phyloP scores from a whole-genome alignment of 192 early-diverging fungal genomes.

The Borealophlyctis nickersoniae region DNA sequence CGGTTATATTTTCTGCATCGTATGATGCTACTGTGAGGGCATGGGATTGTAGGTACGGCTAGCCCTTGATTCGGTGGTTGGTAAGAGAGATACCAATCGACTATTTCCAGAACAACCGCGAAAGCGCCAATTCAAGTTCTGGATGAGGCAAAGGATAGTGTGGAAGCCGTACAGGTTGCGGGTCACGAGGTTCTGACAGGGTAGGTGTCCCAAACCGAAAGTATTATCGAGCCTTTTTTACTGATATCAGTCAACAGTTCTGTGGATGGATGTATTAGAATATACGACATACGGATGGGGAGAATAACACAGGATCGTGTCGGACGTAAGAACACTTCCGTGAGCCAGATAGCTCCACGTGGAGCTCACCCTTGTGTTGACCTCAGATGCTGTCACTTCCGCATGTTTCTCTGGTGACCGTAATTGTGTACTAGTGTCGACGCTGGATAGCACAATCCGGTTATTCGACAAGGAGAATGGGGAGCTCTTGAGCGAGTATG shows the following conservation, averaged over 20 bases:
- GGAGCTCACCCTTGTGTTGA: too few species aligned
- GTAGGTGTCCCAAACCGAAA: constrained; percentile 28
- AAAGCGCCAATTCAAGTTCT: constrained; percentile 75
- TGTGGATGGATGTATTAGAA: constrained; percentile 79
- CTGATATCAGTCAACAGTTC: constrained; percentile 36
- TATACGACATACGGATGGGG: constrained; percentile 84
- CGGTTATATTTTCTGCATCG: constrained; percentile 77
- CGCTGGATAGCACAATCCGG: constrained; percentile 75
- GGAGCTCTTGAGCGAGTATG: constrained; percentile 66
- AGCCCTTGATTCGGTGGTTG: too few species aligned
- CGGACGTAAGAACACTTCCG: constrained; percentile 49
- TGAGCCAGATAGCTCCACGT: too few species aligned
- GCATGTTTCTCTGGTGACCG: constrained; percentile 62
- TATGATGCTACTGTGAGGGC: constrained; percentile 73
- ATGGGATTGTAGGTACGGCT: constrained; percentile 75
- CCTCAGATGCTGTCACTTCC: constrained; percentile 72
- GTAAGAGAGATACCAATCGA: too few species aligned
- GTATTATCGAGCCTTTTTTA: neutral
- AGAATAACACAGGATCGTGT: constrained; percentile 65
- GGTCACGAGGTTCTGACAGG: constrained; percentile 73
- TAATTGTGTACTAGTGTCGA: constrained; percentile 71
- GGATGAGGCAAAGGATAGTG: constrained; percentile 80
- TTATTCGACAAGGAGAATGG: constrained; percentile 81
- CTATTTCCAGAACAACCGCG: constrained; percentile 29
- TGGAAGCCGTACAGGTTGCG: constrained; percentile 71